Base-by-base conservation (phyloP, 208 protist species). In the Wallacemonas sp. region DNA sequence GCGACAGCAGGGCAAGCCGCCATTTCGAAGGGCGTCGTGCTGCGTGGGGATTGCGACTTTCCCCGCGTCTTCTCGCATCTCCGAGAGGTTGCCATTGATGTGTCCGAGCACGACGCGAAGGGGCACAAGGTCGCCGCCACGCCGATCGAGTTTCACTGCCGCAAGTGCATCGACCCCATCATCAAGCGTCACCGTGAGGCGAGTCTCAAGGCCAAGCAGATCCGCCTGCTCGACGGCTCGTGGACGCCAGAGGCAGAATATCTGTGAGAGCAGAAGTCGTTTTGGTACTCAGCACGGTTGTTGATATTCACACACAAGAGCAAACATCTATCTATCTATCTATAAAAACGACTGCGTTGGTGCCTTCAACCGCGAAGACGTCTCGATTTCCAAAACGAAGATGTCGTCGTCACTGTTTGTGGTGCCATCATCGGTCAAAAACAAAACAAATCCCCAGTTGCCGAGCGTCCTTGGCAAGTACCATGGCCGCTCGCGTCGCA, bases 31-130 rank as follows among this genome's bases (percentile, higher is more conserved):
- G 70, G 74, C 11, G 47, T 65, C 2, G 34, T 68, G 1, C 55
- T 91, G 81, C 85, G 79, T 26, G 90, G 90, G 8, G 90, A 96
- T 65, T 86, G 74, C 36, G 87, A 96, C 56, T 93, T 96, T 58
- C 90, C 90, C 29, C 87, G 90, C 19, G 87, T 96, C 4, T 96
- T 96, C 61, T 74, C 61, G 21, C 90, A 96, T 55, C 65, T 94
- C 16, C 78, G 90, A 2, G 76, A 93, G 43, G 76, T 91, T 1
- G 43, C 26, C 44, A 70, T 92, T 8, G 62, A 58, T 23, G 70
- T 76, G 0, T 61, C 49, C 29, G 11, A 38, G 30, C 12, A 60
- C 34, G 52, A 61, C 33, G n/a, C 60, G 58, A 12, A 52, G 29
- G 6, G 52, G 27, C 26, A 66, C 29, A 24, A 24, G 16, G 52